phyloP scores from a whole-genome alignment of 345 rosid species.

The Boechera stricta region DNA sequence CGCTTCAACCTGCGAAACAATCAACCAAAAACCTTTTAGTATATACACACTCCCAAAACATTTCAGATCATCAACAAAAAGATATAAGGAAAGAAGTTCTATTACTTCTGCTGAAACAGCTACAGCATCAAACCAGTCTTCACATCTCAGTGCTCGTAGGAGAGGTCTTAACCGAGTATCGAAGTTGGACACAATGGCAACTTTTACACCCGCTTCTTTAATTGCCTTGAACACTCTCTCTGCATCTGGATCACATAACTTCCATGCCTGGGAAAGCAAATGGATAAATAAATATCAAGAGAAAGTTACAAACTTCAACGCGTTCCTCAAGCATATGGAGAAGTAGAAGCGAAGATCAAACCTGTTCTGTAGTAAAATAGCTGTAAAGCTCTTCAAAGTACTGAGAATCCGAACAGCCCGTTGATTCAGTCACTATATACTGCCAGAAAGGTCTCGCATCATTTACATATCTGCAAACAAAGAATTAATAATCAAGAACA shows the following conservation, averaged over 20 bases:
- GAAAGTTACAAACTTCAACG: neutral
- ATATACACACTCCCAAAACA: neutral
- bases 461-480: slow-evolving; percentile 74
- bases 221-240: slow-evolving; percentile 84
- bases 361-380: slow-evolving; percentile 88
- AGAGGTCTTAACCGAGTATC: slow-evolving; percentile 92
- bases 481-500: neutral
- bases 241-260: slow-evolving; percentile 91
- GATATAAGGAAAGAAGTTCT: slow-evolving; percentile 17
- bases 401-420: slow-evolving; percentile 86
- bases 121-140: slow-evolving; percentile 93
- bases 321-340: slow-evolving; percentile 11
- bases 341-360: slow-evolving; percentile 31
- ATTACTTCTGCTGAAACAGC: slow-evolving; percentile 98
- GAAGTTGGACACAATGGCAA: slow-evolving; percentile 93
- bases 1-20: slow-evolving; percentile 72
- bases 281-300: slow-evolving; percentile 2
- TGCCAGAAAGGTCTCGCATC: slow-evolving; percentile 98
- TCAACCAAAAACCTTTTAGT: slow-evolving; percentile 24
- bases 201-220: slow-evolving; percentile 75
- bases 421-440: slow-evolving; percentile 82
- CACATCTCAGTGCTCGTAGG: slow-evolving; percentile 82
- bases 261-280: slow-evolving; percentile 79
- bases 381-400: slow-evolving; percentile 92
- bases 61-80: slow-evolving; percentile 18